Percentiles rank a stretch among this genome's conserved stretches.
Evolutionary conservation across 2,329 filamentous ascomycete species (phyloP).

Genomic region (Lasiodiplodia theobromae): DNA sequence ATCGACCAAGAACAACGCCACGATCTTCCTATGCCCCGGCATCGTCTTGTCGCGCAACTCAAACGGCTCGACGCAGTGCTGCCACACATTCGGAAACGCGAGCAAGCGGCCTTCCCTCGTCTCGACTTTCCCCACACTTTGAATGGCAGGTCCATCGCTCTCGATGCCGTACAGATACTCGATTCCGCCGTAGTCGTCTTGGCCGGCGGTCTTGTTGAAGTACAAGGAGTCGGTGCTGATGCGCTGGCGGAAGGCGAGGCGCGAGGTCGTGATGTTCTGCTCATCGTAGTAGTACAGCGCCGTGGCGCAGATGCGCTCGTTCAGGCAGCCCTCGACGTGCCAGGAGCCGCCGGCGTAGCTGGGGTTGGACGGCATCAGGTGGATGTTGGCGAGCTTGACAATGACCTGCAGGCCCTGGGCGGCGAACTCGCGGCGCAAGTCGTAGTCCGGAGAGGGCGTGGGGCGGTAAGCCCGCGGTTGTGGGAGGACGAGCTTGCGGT

Average conservation of each 20-base stretch:
- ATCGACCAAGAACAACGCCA: slow-evolving; percentile 67
- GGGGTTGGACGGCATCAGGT: slow-evolving; percentile 64
- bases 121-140: slow-evolving; percentile 57
- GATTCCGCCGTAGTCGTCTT: slow-evolving; percentile 44
- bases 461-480: neutral
- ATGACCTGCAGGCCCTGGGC: slow-evolving; percentile 64
- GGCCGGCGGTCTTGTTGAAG: neutral
- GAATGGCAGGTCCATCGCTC: slow-evolving; percentile 46
- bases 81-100: slow-evolving; percentile 62
- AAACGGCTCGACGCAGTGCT: slow-evolving; percentile 62
- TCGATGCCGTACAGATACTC: slow-evolving; percentile 48
- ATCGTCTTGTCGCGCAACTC: slow-evolving; percentile 56
- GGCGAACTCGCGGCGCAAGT: slow-evolving; percentile 42
- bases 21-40: slow-evolving; percentile 63
- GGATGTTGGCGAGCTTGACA: slow-evolving; percentile 65
- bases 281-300: slow-evolving; percentile 67
- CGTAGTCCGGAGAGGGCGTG: neutral
- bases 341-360: slow-evolving; percentile 60
- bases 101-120: slow-evolving; percentile 59
- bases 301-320: slow-evolving; percentile 69
- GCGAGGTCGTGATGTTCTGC: slow-evolving; percentile 60
- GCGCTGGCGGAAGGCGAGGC: slow-evolving; percentile 58
- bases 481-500: neutral
- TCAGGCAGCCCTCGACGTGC: slow-evolving; percentile 55
- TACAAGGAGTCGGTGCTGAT: slow-evolving; percentile 28